Conservation (phyloP, 176 grass and related monocot genomes). For the Eleusine indica region DNA sequence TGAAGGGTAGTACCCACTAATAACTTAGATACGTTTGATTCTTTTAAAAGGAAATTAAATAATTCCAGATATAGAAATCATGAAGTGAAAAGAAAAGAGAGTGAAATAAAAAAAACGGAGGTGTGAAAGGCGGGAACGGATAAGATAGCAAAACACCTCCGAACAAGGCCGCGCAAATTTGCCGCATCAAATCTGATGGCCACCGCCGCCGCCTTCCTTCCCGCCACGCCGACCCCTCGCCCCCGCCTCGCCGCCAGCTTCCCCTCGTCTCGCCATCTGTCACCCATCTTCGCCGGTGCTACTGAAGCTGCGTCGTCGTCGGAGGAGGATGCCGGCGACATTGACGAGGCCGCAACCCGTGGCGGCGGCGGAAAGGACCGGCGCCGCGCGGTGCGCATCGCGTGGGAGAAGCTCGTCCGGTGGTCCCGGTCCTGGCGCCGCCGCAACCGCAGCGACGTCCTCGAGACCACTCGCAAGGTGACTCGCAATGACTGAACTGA, state of each 20-base stretch:
- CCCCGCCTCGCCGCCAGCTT: constrained; percentile 24
- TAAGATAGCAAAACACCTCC: constrained; percentile 34
- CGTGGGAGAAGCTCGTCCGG: constrained; percentile 93
- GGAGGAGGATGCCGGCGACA: constrained; percentile 15
- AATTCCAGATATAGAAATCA: too few relatives aligned
- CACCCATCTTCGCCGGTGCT: neutral
- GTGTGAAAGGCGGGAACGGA: constrained; percentile 43
- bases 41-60: too few relatives aligned
- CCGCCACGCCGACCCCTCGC: constrained; percentile 28
- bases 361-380: constrained; percentile 49
- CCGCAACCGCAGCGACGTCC: constrained; percentile 68
- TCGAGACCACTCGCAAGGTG: constrained; percentile 84
- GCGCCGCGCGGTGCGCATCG: constrained; percentile 60
- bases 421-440: constrained; percentile 86
- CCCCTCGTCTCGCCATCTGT: neutral
- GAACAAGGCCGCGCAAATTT: neutral
- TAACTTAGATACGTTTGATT: too few relatives aligned
- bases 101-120: neutral
- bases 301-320: neutral
- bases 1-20: too few relatives aligned
- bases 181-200: constrained; percentile 18
- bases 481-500: neutral
- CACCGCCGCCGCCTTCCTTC: constrained; percentile 41
- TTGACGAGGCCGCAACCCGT: constrained; percentile 9
- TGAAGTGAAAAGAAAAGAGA: neutral